A percentile compares a stretch with the other conserved stretches of the same genome.
phyloP scores from a whole-genome alignment of 805 yeast species.

The Starmerella kuoi region DNA sequence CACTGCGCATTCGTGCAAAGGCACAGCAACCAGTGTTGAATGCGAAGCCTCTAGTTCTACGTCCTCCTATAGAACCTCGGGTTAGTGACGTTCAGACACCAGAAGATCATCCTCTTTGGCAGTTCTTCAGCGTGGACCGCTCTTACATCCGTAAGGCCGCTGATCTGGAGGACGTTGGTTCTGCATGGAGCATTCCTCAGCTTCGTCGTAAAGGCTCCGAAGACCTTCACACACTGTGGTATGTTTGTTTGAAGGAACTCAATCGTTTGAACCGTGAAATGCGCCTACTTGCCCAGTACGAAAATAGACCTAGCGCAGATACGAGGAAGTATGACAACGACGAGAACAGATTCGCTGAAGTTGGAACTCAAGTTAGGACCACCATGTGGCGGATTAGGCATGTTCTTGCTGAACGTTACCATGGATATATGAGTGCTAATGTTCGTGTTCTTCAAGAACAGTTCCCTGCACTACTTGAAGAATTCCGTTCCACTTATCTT shows the following conservation, averaged over 20 bases:
- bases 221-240: slow-evolving; percentile 88
- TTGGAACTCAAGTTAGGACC: slow-evolving; percentile 37
- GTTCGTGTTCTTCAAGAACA: slow-evolving; percentile 31
- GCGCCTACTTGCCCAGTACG: slow-evolving; percentile 39
- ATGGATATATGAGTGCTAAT: slow-evolving; percentile 49
- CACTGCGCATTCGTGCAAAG: background rate
- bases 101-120: slow-evolving; percentile 91
- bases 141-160: slow-evolving; percentile 47
- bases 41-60: slow-evolving; percentile 43
- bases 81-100: slow-evolving; percentile 56
- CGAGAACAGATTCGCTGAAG: slow-evolving; percentile 25
- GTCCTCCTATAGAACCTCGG: slow-evolving; percentile 79
- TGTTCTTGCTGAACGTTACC: slow-evolving; percentile 75
- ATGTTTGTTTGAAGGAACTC: slow-evolving; percentile 68
- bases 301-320: slow-evolving; percentile 21
- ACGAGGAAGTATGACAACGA: slow-evolving; percentile 9
- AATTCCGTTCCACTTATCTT: slow-evolving; percentile 49
- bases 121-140: slow-evolving; percentile 55
- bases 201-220: slow-evolving; percentile 83
- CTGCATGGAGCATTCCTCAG: slow-evolving; percentile 82
- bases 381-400: slow-evolving; percentile 75
- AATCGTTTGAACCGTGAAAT: slow-evolving; percentile 67
- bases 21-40: slow-evolving; percentile 16
- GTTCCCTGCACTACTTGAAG: slow-evolving; percentile 40
- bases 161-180: slow-evolving; percentile 36